Evolutionary conservation across 805 yeast genomes (phyloP).

Genomic region (Wickerhamiella cacticola): DNA sequence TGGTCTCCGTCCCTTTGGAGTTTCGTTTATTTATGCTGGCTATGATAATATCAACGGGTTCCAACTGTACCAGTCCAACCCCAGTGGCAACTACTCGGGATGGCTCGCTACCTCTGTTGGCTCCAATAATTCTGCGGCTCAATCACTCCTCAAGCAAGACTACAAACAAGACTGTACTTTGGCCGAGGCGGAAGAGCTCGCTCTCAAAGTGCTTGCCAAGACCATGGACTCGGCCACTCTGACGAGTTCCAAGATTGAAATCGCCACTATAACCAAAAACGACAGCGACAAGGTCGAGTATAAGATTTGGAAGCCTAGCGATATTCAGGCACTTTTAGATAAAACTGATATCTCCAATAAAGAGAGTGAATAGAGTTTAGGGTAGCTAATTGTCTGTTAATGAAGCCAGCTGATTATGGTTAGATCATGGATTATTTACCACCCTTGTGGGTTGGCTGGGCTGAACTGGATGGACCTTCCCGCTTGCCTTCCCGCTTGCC

Average conservation of each 20-base stretch:
- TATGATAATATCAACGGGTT: constrained; percentile 80
- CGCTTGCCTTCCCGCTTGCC: too few relatives aligned
- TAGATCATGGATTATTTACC: too few relatives aligned
- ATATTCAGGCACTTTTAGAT: constrained; percentile 61
- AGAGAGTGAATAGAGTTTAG: neutral
- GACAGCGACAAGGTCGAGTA: constrained; percentile 43
- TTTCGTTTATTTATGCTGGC: constrained; percentile 91
- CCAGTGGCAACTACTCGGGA: constrained; percentile 94
- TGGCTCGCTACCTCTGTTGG: constrained; percentile 98
- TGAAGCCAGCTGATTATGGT: too few relatives aligned
- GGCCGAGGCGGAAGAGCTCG: constrained; percentile 68
- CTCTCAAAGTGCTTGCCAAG: constrained; percentile 81
- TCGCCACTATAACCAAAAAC: constrained; percentile 59
- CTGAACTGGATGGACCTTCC: neutral
- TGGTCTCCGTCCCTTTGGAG: constrained; percentile 97
- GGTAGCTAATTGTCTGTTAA: too few relatives aligned
- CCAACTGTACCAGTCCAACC: constrained; percentile 90
- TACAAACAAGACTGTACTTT: constrained; percentile 66
- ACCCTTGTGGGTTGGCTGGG: too few relatives aligned
- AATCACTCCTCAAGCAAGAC: constrained; percentile 88
- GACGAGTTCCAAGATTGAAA: constrained; percentile 81
- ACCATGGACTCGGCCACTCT: constrained; percentile 83
- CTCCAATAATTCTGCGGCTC: constrained; percentile 92
- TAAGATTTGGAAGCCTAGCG: constrained; percentile 68
- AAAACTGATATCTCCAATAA: constrained; percentile 56